Percentiles rank a stretch among this genome's conserved stretches.
Conservation (phyloP, 371 early-diverging fungal genomes). For the Rhizopus arrhizus region DNA sequence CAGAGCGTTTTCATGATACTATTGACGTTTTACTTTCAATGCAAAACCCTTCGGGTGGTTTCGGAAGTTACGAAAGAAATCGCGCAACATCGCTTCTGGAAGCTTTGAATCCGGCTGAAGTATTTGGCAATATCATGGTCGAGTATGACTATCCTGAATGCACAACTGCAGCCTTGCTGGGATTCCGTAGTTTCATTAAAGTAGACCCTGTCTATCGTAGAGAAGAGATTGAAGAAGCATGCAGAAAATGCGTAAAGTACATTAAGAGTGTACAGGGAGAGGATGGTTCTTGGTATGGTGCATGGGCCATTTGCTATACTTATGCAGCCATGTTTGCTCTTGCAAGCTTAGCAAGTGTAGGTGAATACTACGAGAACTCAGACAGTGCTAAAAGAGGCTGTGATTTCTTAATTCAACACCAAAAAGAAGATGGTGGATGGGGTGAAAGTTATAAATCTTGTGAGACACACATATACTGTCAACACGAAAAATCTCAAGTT, state of each 20-base stretch:
- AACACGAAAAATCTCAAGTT: slow-evolving; percentile 79
- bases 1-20: slow-evolving; percentile 78
- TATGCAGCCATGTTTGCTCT: slow-evolving; percentile 96
- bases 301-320: slow-evolving; percentile 97
- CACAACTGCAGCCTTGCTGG: slow-evolving; percentile 90
- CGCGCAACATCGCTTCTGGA: slow-evolving; percentile 85
- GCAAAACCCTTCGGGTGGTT: slow-evolving; percentile 92
- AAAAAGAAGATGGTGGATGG: slow-evolving; percentile 95
- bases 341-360: slow-evolving; percentile 83
- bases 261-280: slow-evolving; percentile 72
- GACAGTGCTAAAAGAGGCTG: slow-evolving; percentile 62
- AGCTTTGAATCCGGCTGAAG: slow-evolving; percentile 91
- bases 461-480: slow-evolving; percentile 67
- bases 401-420: slow-evolving; percentile 85
- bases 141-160: slow-evolving; percentile 98
- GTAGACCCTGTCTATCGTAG: slow-evolving; percentile 80
- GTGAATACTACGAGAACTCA: slow-evolving; percentile 77
- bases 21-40: slow-evolving; percentile 89
- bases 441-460: slow-evolving; percentile 94
- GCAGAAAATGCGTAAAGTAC: slow-evolving; percentile 69
- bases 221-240: slow-evolving; percentile 75
- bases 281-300: slow-evolving; percentile 95
- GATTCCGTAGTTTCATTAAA: slow-evolving; percentile 77
- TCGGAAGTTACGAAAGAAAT: slow-evolving; percentile 87
- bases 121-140: slow-evolving; percentile 95